phyloP scores from a whole-genome alignment of 75 land plant species.

The Larix kaempferi region DNA sequence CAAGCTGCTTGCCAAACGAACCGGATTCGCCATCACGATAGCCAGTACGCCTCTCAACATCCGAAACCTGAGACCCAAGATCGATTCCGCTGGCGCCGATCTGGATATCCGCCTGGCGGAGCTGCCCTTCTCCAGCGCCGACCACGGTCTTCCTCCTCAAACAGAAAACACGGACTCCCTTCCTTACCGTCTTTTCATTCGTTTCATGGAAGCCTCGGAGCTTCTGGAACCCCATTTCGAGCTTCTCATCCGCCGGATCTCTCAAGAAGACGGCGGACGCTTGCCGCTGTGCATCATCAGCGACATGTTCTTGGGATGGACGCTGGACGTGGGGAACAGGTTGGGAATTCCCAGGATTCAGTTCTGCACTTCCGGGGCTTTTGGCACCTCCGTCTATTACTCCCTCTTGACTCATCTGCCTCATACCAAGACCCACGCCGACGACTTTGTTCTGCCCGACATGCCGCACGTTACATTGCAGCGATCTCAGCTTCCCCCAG shows the following conservation, averaged over 20 bases:
- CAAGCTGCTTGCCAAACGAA: constrained; percentile 16
- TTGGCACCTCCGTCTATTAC: constrained; percentile 21
- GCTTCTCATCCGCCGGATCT: constrained; percentile 6
- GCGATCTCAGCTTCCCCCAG: neutral
- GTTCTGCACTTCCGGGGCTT: constrained; percentile 33
- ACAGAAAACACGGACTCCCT: constrained; percentile 27
- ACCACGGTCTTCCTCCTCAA: constrained; percentile 38
- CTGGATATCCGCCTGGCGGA: constrained; percentile 10
- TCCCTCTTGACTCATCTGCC: constrained; percentile 26
- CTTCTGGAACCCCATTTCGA: constrained; percentile 27
- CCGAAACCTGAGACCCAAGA: neutral
- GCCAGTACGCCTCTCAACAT: constrained; percentile 16
- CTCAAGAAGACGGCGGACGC: neutral
- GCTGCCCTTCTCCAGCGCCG: constrained; percentile 24
- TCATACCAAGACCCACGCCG: neutral
- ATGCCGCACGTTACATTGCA: neutral
- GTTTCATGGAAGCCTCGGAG: constrained; percentile 17
- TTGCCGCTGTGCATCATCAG: constrained; percentile 43
- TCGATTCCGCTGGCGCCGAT: neutral
- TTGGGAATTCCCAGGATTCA: constrained; percentile 9
- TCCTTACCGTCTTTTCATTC: constrained; percentile 8
- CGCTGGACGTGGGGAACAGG: constrained; percentile 30
- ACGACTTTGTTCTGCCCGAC: neutral
- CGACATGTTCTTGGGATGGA: constrained; percentile 62
- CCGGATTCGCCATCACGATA: constrained; percentile 18